Percentiles rank a stretch among this genome's conserved stretches.
These are phyloP conservation scores for Termitomyces sp. DNA, from an alignment of 768 basidiomycete genomes.

Conservation along the genomic window DNA sequence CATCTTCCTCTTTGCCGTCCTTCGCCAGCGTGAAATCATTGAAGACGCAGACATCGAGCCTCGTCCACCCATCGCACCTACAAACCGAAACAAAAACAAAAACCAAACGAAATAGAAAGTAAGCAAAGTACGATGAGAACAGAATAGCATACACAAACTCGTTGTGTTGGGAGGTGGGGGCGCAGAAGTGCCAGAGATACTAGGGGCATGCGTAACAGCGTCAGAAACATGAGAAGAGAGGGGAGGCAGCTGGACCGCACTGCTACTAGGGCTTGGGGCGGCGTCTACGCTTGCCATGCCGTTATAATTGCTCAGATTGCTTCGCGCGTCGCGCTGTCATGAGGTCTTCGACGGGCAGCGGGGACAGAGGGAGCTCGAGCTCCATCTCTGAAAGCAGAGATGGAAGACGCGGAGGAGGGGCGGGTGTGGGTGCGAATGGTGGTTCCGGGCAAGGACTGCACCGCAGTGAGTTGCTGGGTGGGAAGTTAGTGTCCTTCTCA, in stretches of 20 bases:
- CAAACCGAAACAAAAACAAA: not conserved
- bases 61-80: constrained; percentile 38
- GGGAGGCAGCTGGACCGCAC: constrained; percentile 74
- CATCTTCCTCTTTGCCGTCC: constrained; percentile 50
- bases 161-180: constrained; percentile 13
- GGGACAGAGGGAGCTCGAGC: constrained; percentile 47
- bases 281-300: constrained; percentile 46
- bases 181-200: constrained; percentile 34
- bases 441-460: constrained; percentile 25
- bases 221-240: constrained; percentile 60
- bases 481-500: not conserved
- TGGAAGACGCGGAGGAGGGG: constrained; percentile 12
- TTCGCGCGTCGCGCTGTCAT: constrained; percentile 68
- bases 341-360: constrained; percentile 58
- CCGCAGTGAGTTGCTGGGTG: constrained; percentile 64
- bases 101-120: not conserved
- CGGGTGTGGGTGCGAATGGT: constrained; percentile 1
- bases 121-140: not conserved
- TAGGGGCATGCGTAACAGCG: constrained; percentile 56
- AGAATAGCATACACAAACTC: constrained; percentile 17
- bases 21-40: constrained; percentile 71
- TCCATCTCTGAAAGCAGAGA: constrained; percentile 44
- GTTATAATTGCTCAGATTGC: constrained; percentile 76
- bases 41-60: constrained; percentile 61
- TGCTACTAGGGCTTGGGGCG: constrained; percentile 58